Evolutionary conservation across 192 early-diverging fungal genomes (phyloP), one percentile per base, ranked within the genome.

Genomic region (Coemansia sp.): DNA sequence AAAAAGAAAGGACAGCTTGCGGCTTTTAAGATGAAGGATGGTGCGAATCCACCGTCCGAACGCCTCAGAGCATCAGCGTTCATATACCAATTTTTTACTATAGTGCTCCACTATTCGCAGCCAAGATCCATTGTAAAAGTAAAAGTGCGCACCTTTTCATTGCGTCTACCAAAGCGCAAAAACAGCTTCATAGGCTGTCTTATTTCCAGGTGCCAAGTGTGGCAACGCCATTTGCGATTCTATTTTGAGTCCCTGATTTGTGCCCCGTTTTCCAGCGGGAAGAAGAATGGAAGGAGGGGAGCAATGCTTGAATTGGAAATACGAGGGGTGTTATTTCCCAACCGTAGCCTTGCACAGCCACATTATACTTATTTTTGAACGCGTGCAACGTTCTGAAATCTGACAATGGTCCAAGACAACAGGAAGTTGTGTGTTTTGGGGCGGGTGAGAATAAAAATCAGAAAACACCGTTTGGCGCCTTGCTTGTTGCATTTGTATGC

Each of bases 201-300:
- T 53, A n/a, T 53, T 31, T 30, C 28, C 17, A 5, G 6, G 27
- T 19, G 50, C 23, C 30, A 53, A 53, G 30, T 7, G 50, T 53
- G 50, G 50, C 50, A 31, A 28, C 50, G 50, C 50, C 50, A 17
- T 53, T 31, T 53, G 50, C 50, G 50, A 53, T 53, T 53, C 30
- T 33, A 31, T 31, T 53, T 31, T 31, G 28, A 53, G 50, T 28
- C 50, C 27, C 50, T 53, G 50, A 14, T 10, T 33, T 17, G 29
- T 27, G n/a, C n/a, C 50, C 17, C 50, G 6, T 31, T 53, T 23
- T 53, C 28, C 23, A 53, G 30, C 29, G 15, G 2, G n/a, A 8
- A 8, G 50, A 4, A 30, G 28, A 53, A 29, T 29, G 50, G 47
- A 53, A 31, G 4, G 50, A 25, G 50, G 28, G 30, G 4, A 31